Percentiles rank a stretch among this genome's conserved stretches.
Evolutionary conservation across 2,329 filamentous ascomycete species (phyloP).

Genomic region (Ascomycota sp.): DNA sequence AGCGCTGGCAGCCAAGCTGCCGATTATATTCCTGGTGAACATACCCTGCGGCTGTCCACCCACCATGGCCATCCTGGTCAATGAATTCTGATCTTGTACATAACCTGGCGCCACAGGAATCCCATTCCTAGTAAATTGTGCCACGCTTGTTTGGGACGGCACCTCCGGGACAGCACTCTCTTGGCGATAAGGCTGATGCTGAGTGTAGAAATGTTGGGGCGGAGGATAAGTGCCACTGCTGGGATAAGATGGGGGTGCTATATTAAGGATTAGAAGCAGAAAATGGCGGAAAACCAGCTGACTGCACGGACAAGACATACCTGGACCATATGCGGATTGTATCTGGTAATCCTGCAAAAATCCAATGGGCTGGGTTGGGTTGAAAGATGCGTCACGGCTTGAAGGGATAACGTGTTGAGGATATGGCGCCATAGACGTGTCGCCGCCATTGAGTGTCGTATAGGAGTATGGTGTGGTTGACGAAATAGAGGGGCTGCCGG

Average conservation of each 20-base stretch:
- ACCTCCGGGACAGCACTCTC: conserved; percentile 8
- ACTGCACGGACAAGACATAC: conserved; percentile 5
- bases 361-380: conserved; percentile 8
- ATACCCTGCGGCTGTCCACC: conserved; percentile 48
- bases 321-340: conserved; percentile 12
- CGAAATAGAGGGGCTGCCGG: conserved; percentile 56
- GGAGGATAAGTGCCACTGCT: conserved; percentile 14
- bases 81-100: conserved; percentile 10
- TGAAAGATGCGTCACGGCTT: conserved; percentile 15
- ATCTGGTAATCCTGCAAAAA: conserved; percentile 15
- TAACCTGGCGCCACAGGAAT: conserved; percentile 6
- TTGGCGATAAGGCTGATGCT: conserved; percentile 11
- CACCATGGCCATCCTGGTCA: conserved; percentile 15
- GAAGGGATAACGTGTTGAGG: conserved; percentile 16
- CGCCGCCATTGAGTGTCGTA: conserved; percentile 21
- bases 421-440: conserved; percentile 9
- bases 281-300: neutral
- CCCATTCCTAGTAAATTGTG: conserved; percentile 9
- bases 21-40: conserved; percentile 90
- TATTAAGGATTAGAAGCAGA: neutral
- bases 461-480: conserved; percentile 65
- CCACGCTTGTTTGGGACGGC: conserved; percentile 8
- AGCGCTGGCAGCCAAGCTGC: conserved; percentile 74
- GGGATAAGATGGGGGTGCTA: conserved; percentile 10
- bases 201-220: conserved; percentile 16